Evolutionary conservation across 2,329 filamentous ascomycete genomes (phyloP).

Genomic region (Daldinia sp.): DNA sequence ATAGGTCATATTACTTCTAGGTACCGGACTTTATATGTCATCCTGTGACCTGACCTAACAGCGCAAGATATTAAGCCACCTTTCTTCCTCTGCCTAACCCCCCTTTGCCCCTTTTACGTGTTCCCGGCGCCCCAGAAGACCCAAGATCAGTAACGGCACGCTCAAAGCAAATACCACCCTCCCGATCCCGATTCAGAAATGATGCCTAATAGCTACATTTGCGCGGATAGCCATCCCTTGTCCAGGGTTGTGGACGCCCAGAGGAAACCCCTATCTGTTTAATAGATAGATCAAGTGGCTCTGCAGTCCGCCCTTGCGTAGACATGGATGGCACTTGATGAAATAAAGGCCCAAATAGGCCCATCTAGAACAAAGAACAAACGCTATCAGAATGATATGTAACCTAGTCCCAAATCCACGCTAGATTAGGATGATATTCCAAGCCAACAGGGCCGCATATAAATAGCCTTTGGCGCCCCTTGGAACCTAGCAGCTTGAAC

Average conservation of each 20-base stretch:
- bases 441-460: not conserved
- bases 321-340: not conserved
- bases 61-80: conserved; percentile 9
- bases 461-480: not conserved
- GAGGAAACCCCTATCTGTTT: not conserved
- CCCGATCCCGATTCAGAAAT: not conserved
- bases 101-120: conserved; percentile 11
- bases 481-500: not conserved
- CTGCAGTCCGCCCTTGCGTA: not conserved
- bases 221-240: not conserved
- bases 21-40: conserved; percentile 3
- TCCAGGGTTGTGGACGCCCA: not conserved
- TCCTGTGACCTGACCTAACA: conserved; percentile 14
- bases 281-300: no score
- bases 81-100: not conserved
- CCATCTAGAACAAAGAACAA: not conserved
- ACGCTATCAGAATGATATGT: conserved; percentile 3
- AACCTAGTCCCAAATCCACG: not conserved
- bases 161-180: conserved; percentile 17
- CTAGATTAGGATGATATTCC: not conserved
- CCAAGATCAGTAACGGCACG: not conserved
- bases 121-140: not conserved
- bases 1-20: conserved; percentile 19
- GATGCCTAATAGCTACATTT: not conserved
- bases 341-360: not conserved